phyloP scores from a whole-genome alignment of 2,329 filamentous ascomycete genomes.

The Lecanosticta acicola region DNA sequence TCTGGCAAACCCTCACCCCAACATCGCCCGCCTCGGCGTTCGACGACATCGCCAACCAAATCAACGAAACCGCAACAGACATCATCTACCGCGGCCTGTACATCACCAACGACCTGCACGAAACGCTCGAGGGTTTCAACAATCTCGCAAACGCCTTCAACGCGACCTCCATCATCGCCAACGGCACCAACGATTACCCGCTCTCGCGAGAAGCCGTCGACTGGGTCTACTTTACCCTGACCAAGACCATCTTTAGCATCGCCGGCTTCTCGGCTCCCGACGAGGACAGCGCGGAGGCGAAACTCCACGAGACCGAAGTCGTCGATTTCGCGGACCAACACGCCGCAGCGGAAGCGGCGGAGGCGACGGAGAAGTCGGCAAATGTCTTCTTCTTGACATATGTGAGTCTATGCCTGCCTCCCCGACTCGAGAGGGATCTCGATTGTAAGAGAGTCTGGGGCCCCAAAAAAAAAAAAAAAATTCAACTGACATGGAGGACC shows the following conservation, averaged over 20 bases:
- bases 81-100: neutral
- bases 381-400: conserved; percentile 25
- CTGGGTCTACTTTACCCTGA: conserved; percentile 10
- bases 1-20: neutral
- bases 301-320: conserved; percentile 2
- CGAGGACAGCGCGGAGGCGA: neutral
- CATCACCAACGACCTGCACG: neutral
- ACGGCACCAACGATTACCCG: conserved; percentile 3
- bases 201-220: conserved; percentile 8
- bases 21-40: neutral
- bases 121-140: neutral
- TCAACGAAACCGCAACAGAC: conserved; percentile 1
- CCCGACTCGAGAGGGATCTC: too few species aligned
- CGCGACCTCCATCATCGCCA: conserved; percentile 5
- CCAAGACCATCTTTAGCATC: conserved; percentile 13
- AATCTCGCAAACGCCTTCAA: conserved; percentile 4
- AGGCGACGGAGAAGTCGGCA: conserved; percentile 1
- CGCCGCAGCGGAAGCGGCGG: neutral
- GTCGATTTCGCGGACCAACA: neutral
- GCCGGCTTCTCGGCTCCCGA: conserved; percentile 10
- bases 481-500: too few species aligned
- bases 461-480: too few species aligned
- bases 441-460: too few species aligned
- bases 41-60: neutral
- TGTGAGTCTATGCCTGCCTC: too few species aligned